Conservation (phyloP, 129 eudicot genomes). For the Escallonia rubra region DNA sequence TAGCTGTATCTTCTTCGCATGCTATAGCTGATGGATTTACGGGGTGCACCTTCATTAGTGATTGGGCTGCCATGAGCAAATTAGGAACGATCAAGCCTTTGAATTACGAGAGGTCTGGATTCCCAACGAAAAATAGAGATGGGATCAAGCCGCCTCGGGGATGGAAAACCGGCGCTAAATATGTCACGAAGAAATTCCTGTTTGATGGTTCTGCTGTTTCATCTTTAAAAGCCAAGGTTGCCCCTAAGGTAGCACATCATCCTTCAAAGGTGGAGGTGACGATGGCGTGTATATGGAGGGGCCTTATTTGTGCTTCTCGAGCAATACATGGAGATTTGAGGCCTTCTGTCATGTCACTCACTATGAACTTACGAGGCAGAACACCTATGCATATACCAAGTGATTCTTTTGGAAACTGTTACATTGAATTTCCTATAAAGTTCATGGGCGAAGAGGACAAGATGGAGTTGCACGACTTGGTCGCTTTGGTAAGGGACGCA, state of each 20-base stretch:
- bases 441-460: neutral
- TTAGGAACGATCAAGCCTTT: neutral
- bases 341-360: neutral
- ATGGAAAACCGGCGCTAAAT: no score
- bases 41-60: conserved; percentile 1
- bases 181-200: conserved; percentile 7
- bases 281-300: conserved; percentile 24
- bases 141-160: no score
- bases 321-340: conserved; percentile 5
- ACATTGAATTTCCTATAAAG: neutral
- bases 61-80: conserved; percentile 10
- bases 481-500: neutral
- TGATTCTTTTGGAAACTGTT: conserved; percentile 7
- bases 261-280: conserved; percentile 14
- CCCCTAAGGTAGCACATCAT: neutral
- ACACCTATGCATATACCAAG: neutral
- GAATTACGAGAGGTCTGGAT: no score
- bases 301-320: neutral
- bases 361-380: conserved; percentile 15
- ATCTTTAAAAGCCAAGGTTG: neutral
- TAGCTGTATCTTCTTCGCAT: conserved; percentile 9
- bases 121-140: no score
- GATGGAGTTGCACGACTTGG: conserved; percentile 11
- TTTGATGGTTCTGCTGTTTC: neutral
- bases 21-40: conserved; percentile 23